Base-by-base conservation (phyloP, 1,139 yeast species). In the Debaryomyces robertsiae region DNA sequence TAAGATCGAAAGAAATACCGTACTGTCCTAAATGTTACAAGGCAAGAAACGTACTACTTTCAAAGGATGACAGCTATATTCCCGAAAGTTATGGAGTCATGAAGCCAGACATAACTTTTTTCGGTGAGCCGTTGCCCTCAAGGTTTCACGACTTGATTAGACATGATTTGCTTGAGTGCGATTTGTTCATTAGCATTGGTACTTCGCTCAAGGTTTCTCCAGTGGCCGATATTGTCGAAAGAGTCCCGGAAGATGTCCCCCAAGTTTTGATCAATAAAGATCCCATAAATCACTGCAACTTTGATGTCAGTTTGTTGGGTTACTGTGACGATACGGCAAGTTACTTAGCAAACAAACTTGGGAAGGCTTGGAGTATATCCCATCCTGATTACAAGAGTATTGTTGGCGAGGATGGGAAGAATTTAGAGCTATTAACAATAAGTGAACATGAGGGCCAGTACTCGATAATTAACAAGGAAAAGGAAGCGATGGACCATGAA, bases 161-260 rank as follows among this genome's bases (percentile, higher is more conserved):
- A 30, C 64, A 69, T 35, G 90, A 84, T 53, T 68, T 81, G 6
- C 57, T 67, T 15, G 70, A 77, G 29, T 87, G 96, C 61, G 97
- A 91, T 61, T 67, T 91, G 41, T 64, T 90, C 34, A 73, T 91
- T 6, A 85, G 95, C 58, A 81, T 89, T 22, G 98, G 98, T 10
- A 90, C 97, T 0, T 89, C 96, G 18, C 71, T 91, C 45, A 88
- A 90, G 56, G 98, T 91, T 19, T 90, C 95, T 0, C 98, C 98
- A 0, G 97, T 91, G 6, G 82, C 91, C 34, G 90, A 88, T 42
- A 86, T 90, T 34, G 88, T 89, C 10, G 82, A 88, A 46, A 73
- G 80, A 60, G 62, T 89, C 3, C 83, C 85, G 0, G 75, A 76
- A 14, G 64, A 75, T 24, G 81, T 88, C 1, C 97, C 96, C 0